Percentiles rank a stretch among this genome's conserved stretches.
Conservation (phyloP, 106 monocot species). For the Narthecium ossifragum region DNA sequence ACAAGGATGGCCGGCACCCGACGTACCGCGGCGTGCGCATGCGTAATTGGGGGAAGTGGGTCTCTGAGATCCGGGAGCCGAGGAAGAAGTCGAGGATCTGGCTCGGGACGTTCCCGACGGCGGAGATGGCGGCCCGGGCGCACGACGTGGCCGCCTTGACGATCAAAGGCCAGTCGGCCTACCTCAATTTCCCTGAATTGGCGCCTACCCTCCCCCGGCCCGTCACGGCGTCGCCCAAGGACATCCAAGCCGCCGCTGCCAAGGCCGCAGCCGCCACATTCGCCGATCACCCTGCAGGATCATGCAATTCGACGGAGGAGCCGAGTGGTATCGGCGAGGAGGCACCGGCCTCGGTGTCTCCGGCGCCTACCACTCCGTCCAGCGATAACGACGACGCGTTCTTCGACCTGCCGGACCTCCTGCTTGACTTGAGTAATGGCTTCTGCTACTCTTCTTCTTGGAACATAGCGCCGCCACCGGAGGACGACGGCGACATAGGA, state of each 20-base stretch:
- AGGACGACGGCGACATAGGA: constrained; percentile 17
- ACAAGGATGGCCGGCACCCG: constrained; percentile 38
- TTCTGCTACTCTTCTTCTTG: constrained; percentile 17
- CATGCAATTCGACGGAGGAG: background rate
- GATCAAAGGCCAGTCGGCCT: constrained; percentile 71
- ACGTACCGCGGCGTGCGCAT: constrained; percentile 80
- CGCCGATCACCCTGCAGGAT: background rate
- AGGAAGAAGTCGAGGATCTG: constrained; percentile 86
- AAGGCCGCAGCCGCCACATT: constrained; percentile 48
- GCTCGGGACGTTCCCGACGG: constrained; percentile 83
- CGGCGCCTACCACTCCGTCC: background rate
- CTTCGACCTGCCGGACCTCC: constrained; percentile 82
- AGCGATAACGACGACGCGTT: constrained; percentile 28
- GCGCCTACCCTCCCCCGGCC: constrained; percentile 67
- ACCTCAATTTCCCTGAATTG: constrained; percentile 79
- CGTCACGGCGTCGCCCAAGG: constrained; percentile 58
- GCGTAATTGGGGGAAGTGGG: constrained; percentile 95
- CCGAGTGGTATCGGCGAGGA: no score
- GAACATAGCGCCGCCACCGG: constrained; percentile 4
- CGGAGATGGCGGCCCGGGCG: constrained; percentile 93
- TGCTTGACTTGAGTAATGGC: constrained; percentile 31
- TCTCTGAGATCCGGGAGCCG: constrained; percentile 90
- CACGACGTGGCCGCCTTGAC: constrained; percentile 88
- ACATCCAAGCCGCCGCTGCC: constrained; percentile 79
- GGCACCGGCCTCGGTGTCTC: no score